Conservation (phyloP, 164 flowering plant genomes). For the Annona squamosa region DNA sequence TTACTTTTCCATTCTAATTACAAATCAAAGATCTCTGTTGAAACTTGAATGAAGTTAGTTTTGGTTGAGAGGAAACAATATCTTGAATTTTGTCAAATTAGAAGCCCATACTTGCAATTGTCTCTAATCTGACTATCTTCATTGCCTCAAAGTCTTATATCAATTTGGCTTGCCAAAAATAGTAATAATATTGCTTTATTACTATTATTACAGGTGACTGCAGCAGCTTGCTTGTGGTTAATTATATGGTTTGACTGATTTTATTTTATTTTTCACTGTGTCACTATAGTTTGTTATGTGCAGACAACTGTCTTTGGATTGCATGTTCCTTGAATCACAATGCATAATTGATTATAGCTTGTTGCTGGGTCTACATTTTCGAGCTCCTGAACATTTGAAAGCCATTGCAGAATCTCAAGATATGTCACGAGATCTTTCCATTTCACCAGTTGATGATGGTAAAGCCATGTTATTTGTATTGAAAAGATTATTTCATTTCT, state of each 20-base stretch:
- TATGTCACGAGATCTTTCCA: constrained; percentile 20
- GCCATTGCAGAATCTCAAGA: constrained; percentile 34
- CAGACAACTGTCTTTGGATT: constrained; percentile 78
- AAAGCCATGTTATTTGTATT: constrained; percentile 12
- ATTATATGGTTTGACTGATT: neutral
- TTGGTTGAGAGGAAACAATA: too few species aligned
- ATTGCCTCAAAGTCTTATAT: too few species aligned
- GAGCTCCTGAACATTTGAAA: constrained; percentile 79
- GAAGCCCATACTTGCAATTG: too few species aligned
- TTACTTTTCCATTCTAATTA: too few species aligned
- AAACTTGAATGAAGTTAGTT: too few species aligned
- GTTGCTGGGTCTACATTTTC: constrained; percentile 81
- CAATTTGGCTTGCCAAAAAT: too few species aligned
- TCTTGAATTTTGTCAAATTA: too few species aligned
- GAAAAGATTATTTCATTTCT: constrained; percentile 2
- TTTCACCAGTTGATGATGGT: constrained; percentile 32
- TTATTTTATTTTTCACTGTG: constrained; percentile 1
- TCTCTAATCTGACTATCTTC: too few species aligned
- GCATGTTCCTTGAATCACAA: constrained; percentile 71
- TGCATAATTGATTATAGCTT: constrained; percentile 90
- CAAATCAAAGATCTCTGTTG: too few species aligned
- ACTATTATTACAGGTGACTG: too few species aligned
- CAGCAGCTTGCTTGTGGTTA: neutral
- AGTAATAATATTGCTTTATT: too few species aligned
- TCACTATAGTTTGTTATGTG: constrained; percentile 11